These are phyloP conservation scores for Saxophila tyrrhenica DNA, from an alignment of 495 filamentous ascomycete species.

Conservation along the genomic window DNA sequence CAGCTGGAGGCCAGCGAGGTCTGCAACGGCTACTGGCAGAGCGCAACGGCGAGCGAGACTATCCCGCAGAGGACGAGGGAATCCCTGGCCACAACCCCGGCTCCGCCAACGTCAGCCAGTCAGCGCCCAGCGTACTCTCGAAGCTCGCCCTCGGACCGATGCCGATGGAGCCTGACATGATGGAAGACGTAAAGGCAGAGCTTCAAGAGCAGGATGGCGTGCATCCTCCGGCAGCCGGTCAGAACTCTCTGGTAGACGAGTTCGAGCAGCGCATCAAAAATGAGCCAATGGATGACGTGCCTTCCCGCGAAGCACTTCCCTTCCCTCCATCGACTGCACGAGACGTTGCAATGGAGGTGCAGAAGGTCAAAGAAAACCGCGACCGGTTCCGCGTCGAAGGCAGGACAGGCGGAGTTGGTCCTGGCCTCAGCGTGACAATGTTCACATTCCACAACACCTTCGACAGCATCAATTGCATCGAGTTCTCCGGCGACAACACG, in stretches of 20 bases:
- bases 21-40: constrained; percentile 69
- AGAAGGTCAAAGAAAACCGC: constrained; percentile 85
- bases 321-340: constrained; percentile 73
- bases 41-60: constrained; percentile 46
- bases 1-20: constrained; percentile 60
- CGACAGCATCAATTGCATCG: constrained; percentile 81
- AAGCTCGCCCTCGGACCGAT: constrained; percentile 65
- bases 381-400: constrained; percentile 77
- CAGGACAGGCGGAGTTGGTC: constrained; percentile 66
- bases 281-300: constrained; percentile 76
- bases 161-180: constrained; percentile 65
- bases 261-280: constrained; percentile 79
- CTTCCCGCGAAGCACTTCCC: constrained; percentile 64
- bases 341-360: constrained; percentile 87
- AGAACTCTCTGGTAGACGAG: constrained; percentile 57
- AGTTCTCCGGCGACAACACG: constrained; percentile 80
- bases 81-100: constrained; percentile 87
- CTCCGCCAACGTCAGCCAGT: constrained; percentile 61
- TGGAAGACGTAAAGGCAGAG: constrained; percentile 70
- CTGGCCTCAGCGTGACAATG: constrained; percentile 79
- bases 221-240: constrained; percentile 54
- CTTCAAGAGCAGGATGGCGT: constrained; percentile 66
- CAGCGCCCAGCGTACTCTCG: constrained; percentile 43
- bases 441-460: constrained; percentile 95
- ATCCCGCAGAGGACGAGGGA: constrained; percentile 76